Conservation (phyloP, 1,284 basidiomycete species). For the Clitocybe nebularis region DNA sequence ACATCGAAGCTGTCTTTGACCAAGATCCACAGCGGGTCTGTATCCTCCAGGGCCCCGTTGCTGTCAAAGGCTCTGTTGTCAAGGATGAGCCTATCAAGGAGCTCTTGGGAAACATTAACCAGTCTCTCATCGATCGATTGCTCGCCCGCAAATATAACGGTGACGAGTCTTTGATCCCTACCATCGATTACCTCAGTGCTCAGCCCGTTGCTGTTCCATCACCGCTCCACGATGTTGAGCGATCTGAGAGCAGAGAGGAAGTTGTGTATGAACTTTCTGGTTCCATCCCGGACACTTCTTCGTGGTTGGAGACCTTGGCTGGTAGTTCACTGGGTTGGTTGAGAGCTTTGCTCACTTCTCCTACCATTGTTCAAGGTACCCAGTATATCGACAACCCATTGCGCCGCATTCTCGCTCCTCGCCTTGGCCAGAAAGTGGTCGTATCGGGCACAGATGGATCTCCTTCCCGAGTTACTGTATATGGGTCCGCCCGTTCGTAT, state of each 20-base stretch:
- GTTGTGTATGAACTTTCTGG: slow-evolving; percentile 58
- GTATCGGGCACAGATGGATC: slow-evolving; percentile 45
- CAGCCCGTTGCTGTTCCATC: slow-evolving; percentile 36
- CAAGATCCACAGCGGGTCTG: slow-evolving; percentile 97
- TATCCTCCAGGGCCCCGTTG: slow-evolving; percentile 96
- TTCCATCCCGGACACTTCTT: slow-evolving; percentile 52
- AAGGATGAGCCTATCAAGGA: slow-evolving; percentile 95
- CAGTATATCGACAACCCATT: slow-evolving; percentile 89
- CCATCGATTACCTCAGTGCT: slow-evolving; percentile 82
- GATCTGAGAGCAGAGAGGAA: slow-evolving; percentile 39
- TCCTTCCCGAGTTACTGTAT: slow-evolving; percentile 59
- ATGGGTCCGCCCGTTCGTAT: slow-evolving; percentile 79
- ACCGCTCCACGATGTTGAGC: slow-evolving; percentile 43
- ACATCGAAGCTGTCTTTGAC: slow-evolving; percentile 98
- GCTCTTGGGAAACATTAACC: slow-evolving; percentile 85
- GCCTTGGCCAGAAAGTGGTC: slow-evolving; percentile 73
- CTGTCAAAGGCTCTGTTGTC: slow-evolving; percentile 81
- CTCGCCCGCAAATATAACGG: slow-evolving; percentile 81
- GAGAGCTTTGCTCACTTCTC: slow-evolving; percentile 78
- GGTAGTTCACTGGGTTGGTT: slow-evolving; percentile 85
- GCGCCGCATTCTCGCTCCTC: slow-evolving; percentile 82
- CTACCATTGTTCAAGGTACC: slow-evolving; percentile 81
- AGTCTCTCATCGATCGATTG: slow-evolving; percentile 74
- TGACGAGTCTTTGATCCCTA: slow-evolving; percentile 77
- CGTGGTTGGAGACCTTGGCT: slow-evolving; percentile 86